These are phyloP conservation scores for Fomitopsis palustris DNA, from an alignment of 1,284 basidiomycete species.

Conservation along the genomic window DNA sequence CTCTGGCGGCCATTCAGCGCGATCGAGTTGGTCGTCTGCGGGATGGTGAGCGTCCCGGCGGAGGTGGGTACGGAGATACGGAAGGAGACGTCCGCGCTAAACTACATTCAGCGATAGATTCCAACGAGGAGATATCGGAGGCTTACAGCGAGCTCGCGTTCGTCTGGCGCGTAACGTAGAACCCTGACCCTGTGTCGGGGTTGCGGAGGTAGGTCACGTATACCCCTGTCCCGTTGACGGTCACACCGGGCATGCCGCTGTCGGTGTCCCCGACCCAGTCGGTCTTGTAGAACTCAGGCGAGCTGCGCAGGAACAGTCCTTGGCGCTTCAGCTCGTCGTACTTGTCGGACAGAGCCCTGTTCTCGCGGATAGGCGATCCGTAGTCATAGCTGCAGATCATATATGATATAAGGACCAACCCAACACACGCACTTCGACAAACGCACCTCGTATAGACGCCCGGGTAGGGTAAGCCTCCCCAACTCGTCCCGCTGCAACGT, in stretches of 20 bases:
- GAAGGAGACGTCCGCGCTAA: slow-evolving; percentile 48
- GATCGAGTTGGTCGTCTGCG: slow-evolving; percentile 46
- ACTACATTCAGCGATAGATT: not conserved
- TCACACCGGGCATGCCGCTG: slow-evolving; percentile 40
- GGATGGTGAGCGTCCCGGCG: slow-evolving; percentile 48
- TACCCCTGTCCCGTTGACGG: slow-evolving; percentile 44
- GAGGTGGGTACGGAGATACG: slow-evolving; percentile 53
- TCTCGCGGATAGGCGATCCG: slow-evolving; percentile 63
- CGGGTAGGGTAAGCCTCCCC: slow-evolving; percentile 72
- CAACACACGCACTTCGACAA: not conserved
- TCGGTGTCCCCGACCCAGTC: slow-evolving; percentile 65
- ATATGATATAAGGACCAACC: not conserved
- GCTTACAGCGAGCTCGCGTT: slow-evolving; percentile 65
- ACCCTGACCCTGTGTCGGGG: slow-evolving; percentile 58
- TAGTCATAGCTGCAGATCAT: slow-evolving; percentile 54
- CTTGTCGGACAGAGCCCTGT: slow-evolving; percentile 64
- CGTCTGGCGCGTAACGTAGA: slow-evolving; percentile 68
- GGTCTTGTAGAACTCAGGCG: slow-evolving; percentile 74
- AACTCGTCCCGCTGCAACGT: slow-evolving; percentile 63
- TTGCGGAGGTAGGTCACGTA: slow-evolving; percentile 67
- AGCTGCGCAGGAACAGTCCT: slow-evolving; percentile 70
- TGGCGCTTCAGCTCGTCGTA: slow-evolving; percentile 74
- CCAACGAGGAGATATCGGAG: not conserved
- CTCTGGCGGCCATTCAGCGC: slow-evolving; percentile 66
- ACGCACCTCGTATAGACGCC: slow-evolving; percentile 50